Percentiles rank a stretch among this genome's conserved stretches.
Conservation (phyloP, 257 asterid species). For the Thymus mandschuricus region DNA sequence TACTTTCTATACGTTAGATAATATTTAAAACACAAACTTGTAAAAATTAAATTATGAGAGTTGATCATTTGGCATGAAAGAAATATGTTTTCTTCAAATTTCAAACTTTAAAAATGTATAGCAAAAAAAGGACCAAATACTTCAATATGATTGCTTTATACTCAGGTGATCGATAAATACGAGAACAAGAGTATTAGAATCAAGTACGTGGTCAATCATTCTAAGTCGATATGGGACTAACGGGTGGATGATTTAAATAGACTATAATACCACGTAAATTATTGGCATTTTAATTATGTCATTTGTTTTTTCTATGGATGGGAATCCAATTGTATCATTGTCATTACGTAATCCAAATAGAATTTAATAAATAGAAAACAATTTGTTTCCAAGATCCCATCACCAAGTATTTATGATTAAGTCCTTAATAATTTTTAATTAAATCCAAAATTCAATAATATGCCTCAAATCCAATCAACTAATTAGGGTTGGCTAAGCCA, state of each 20-base stretch:
- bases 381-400: conserved; percentile 56
- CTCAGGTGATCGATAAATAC: no score
- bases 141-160: no score
- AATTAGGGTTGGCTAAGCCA: conserved; percentile 28
- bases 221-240: no score
- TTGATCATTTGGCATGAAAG: no score
- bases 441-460: conserved; percentile 18
- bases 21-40: background rate
- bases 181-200: no score
- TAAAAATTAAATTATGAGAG: background rate
- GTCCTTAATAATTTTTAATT: conserved; percentile 28
- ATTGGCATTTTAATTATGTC: background rate
- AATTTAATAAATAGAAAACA: conserved; percentile 7
- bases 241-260: no score
- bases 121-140: no score
- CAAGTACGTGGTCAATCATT: no score
- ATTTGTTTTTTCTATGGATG: background rate
- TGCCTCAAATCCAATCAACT: conserved; percentile 35
- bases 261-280: background rate
- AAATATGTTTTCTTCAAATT: no score
- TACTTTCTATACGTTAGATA: conserved; percentile 12
- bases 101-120: no score
- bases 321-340: conserved; percentile 8
- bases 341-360: conserved; percentile 13
- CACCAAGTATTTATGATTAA: conserved; percentile 30